These are phyloP conservation scores for Omphalea diandra DNA, from an alignment of 441 rosid species.

Conservation along the genomic window DNA sequence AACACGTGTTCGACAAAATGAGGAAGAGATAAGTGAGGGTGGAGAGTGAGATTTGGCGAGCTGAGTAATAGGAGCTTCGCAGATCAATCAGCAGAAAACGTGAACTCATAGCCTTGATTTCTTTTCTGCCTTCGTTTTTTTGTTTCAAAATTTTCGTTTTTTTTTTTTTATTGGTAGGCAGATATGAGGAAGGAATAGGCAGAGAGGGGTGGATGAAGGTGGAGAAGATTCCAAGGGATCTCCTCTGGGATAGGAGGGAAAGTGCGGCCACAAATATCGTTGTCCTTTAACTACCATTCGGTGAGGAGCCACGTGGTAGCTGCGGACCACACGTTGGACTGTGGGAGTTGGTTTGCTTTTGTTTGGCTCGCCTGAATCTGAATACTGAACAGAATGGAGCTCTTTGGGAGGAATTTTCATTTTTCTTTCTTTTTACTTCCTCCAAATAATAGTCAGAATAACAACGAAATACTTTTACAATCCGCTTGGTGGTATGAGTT, in stretches of 20 bases:
- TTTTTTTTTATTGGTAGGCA: not conserved
- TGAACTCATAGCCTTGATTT: constrained; percentile 57
- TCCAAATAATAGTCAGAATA: not conserved
- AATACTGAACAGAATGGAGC: not conserved
- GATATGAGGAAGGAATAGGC: not conserved
- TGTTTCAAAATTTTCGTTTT: not conserved
- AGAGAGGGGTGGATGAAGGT: constrained; percentile 12
- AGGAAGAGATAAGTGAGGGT: constrained; percentile 47
- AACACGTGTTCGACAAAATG: constrained; percentile 60
- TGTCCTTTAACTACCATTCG: constrained; percentile 31
- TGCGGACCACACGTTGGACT: constrained; percentile 30
- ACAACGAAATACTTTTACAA: not conserved
- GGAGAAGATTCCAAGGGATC: constrained; percentile 78
- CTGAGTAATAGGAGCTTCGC: constrained; percentile 66
- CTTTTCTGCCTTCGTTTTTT: not conserved
- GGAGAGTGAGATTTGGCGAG: constrained; percentile 44
- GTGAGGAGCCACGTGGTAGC: constrained; percentile 32
- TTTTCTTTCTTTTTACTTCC: not conserved
- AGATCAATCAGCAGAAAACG: constrained; percentile 66
- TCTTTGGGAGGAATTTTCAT: not conserved
- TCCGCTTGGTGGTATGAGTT: no score
- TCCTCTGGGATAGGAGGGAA: constrained; percentile 45
- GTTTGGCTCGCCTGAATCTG: not conserved
- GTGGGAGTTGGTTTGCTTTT: constrained; percentile 4
- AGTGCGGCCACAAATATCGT: constrained; percentile 36